Percentiles rank a stretch among this genome's conserved stretches.
Evolutionary conservation across 345 rosid species (phyloP).

Genomic region (Streptanthus diversifolius): DNA sequence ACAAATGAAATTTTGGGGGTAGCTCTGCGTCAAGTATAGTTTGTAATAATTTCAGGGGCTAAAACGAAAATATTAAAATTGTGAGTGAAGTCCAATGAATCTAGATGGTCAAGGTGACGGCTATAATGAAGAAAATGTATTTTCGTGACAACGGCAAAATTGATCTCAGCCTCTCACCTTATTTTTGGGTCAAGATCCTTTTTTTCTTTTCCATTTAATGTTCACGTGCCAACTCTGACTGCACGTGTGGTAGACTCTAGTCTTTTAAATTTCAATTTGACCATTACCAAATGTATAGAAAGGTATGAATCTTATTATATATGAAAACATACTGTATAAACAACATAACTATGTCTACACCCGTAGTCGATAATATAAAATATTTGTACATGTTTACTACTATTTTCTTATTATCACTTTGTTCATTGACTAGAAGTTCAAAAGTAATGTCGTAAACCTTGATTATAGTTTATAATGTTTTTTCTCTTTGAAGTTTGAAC

Average conservation of each 20-base stretch:
- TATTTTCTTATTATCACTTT: background rate
- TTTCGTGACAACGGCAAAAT: conserved; percentile 16
- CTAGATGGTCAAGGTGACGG: conserved; percentile 40
- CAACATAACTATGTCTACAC: background rate
- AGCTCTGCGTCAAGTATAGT: background rate
- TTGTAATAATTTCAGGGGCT: background rate
- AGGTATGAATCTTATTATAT: background rate
- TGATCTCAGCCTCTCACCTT: conserved; percentile 23
- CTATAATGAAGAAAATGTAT: conserved; percentile 21
- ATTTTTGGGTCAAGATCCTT: conserved; percentile 7
- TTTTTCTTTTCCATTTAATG: background rate
- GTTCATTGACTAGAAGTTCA: background rate
- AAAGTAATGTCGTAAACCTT: background rate
- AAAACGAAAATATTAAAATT: background rate
- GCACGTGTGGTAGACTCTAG: conserved; percentile 26
- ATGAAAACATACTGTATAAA: background rate
- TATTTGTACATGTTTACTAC: background rate
- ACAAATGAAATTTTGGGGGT: background rate
- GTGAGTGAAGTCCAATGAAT: conserved; percentile 30
- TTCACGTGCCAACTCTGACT: conserved; percentile 29
- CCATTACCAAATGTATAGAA: conserved; percentile 1
- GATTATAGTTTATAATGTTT: too few species aligned
- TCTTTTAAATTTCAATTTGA: conserved; percentile 3
- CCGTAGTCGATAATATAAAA: background rate
- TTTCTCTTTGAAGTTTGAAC: too few species aligned